These are phyloP conservation scores for Trebouxia sp. DNA, from an alignment of 139 green algal species.

Conservation along the genomic window DNA sequence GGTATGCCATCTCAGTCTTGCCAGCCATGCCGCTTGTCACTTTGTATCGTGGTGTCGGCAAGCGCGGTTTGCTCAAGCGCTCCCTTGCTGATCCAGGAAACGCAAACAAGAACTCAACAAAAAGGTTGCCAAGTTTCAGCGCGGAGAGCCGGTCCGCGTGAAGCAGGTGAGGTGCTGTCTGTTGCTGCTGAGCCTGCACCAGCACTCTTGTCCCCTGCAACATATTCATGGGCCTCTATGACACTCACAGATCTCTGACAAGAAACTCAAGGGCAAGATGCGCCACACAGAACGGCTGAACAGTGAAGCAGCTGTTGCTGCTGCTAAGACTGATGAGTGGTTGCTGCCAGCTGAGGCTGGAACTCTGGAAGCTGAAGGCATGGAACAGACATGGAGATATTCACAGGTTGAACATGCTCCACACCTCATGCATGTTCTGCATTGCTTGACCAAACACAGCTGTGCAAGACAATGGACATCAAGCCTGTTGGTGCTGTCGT, in stretches of 20 bases:
- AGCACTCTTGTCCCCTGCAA: neutral
- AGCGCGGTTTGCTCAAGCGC: no score
- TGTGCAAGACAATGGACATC: no score
- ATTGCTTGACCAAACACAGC: no score
- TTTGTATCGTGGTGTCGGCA: no score
- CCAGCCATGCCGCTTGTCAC: no score
- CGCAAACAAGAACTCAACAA: constrained; percentile 9
- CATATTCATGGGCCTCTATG: neutral
- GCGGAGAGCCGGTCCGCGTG: constrained; percentile 23
- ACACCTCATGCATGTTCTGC: neutral
- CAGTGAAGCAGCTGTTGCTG: constrained; percentile 58
- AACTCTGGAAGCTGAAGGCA: constrained; percentile 83
- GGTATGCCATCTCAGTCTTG: neutral
- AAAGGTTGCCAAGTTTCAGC: constrained; percentile 46
- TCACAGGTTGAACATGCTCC: constrained; percentile 57
- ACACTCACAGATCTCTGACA: constrained; percentile 63
- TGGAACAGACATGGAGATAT: constrained; percentile 90
- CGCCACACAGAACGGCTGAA: constrained; percentile 62
- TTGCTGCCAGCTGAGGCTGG: constrained; percentile 81
- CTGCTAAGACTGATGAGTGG: constrained; percentile 74
- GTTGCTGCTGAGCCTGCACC: neutral
- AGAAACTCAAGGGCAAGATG: constrained; percentile 86
- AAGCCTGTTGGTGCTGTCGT: no score
- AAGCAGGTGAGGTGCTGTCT: neutral
- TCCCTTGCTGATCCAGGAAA: no score